phyloP scores from a whole-genome alignment of 2,329 filamentous ascomycete genomes.

The Microcera coccophila region DNA sequence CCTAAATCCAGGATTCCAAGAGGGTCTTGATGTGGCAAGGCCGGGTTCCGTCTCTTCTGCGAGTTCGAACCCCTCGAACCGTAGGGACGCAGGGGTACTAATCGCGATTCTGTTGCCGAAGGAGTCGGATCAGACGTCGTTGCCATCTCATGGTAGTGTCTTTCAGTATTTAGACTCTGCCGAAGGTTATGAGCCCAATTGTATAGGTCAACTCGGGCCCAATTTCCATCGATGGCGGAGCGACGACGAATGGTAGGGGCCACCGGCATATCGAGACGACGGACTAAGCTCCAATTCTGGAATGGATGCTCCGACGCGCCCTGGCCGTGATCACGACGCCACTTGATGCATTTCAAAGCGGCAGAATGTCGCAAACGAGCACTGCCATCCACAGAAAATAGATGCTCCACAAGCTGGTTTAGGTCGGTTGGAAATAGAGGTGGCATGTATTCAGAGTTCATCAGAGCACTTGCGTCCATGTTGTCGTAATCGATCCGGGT shows the following conservation, averaged over 20 bases:
- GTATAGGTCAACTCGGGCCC: conserved; percentile 32
- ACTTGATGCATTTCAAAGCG: conserved; percentile 75
- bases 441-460: conserved; percentile 86
- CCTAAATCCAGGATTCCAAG: conserved; percentile 70
- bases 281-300: conserved; percentile 13
- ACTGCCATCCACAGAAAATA: conserved; percentile 76
- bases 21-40: conserved; percentile 63
- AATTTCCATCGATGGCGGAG: conserved; percentile 19
- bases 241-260: conserved; percentile 2
- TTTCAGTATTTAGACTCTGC: conserved; percentile 34
- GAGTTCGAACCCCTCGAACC: conserved; percentile 4
- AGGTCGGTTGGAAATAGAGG: conserved; percentile 78
- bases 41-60: conserved; percentile 6
- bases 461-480: conserved; percentile 90
- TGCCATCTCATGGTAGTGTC: conserved; percentile 20
- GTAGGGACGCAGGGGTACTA: conserved; percentile 13
- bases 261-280: conserved; percentile 2
- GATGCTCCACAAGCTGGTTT: conserved; percentile 58
- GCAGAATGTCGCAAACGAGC: conserved; percentile 78
- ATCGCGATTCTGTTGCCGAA: conserved; percentile 14
- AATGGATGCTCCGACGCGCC: conserved; percentile 16
- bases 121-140: conserved; percentile 14
- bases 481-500: conserved; percentile 68
- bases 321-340: conserved; percentile 47
- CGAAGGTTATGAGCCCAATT: conserved; percentile 37